Conservation (phyloP, 495 filamentous ascomycete species). For the Talaromyces borbonicus region DNA sequence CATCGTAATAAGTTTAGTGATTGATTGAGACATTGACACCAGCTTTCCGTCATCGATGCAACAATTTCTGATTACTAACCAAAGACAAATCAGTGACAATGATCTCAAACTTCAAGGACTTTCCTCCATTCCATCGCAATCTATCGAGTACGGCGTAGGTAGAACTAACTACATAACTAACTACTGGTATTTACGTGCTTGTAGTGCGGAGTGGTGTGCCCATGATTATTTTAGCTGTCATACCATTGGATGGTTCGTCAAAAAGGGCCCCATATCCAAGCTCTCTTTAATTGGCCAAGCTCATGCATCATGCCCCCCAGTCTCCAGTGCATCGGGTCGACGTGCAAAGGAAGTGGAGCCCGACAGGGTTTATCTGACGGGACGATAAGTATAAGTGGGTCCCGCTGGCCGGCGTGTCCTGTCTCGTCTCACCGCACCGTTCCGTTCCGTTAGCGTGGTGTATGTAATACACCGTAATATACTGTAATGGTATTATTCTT, state of each 20-base stretch:
- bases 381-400: not conserved
- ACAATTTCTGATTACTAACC: too few species aligned
- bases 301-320: not conserved
- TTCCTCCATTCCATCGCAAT: too few species aligned
- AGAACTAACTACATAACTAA: too few species aligned
- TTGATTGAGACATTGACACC: too few species aligned
- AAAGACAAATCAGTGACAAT: too few species aligned
- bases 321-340: constrained; percentile 1
- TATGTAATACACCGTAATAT: not conserved
- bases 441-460: not conserved
- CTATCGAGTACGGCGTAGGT: too few species aligned
- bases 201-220: too few species aligned
- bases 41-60: too few species aligned
- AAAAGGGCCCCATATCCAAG: not conserved
- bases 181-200: too few species aligned
- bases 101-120: too few species aligned
- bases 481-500: not conserved
- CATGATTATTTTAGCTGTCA: too few species aligned
- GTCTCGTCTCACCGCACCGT: constrained; percentile 1
- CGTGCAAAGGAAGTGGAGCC: constrained; percentile 1
- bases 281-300: not conserved
- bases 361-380: not conserved
- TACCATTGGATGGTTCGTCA: not conserved
- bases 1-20: too few species aligned
- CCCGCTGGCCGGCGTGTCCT: not conserved